Conservation (phyloP, 495 filamentous ascomycete species). For the Sordaria brevicollis region DNA sequence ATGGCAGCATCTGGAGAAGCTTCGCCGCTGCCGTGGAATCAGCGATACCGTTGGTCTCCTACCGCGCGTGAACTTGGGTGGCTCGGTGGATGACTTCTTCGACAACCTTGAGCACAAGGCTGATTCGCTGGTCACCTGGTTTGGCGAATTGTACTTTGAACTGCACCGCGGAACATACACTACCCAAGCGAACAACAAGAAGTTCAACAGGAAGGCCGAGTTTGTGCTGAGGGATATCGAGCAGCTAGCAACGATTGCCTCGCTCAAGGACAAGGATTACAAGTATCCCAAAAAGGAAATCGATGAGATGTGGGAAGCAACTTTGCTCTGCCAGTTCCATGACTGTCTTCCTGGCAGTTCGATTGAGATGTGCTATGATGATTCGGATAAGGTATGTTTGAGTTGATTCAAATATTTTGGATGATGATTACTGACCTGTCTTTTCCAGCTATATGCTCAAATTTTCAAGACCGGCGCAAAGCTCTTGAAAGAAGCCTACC, state of each 20-base stretch:
- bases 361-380: conserved; percentile 95
- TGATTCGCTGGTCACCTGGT: conserved; percentile 85
- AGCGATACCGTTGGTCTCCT: conserved; percentile 77
- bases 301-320: conserved; percentile 86
- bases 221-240: conserved; percentile 79
- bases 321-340: conserved; percentile 88
- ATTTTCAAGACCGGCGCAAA: conserved; percentile 68
- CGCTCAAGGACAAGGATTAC: conserved; percentile 57
- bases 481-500: conserved; percentile 57
- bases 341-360: conserved; percentile 92
- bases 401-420: neutral
- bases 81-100: conserved; percentile 95
- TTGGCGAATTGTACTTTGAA: conserved; percentile 96
- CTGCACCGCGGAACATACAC: conserved; percentile 95
- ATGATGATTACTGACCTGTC: conserved; percentile 6
- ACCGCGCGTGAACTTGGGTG: conserved; percentile 80
- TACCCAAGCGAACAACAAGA: conserved; percentile 94
- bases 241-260: conserved; percentile 77
- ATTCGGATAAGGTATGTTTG: conserved; percentile 60
- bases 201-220: conserved; percentile 80
- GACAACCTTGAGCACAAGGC: conserved; percentile 67
- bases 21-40: conserved; percentile 86
- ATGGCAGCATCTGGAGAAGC: conserved; percentile 88
- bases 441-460: conserved; percentile 56
- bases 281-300: conserved; percentile 85